Base-by-base conservation (phyloP, 2,329 filamentous ascomycete species). In the Chrysoporthe deuterocubensis region DNA sequence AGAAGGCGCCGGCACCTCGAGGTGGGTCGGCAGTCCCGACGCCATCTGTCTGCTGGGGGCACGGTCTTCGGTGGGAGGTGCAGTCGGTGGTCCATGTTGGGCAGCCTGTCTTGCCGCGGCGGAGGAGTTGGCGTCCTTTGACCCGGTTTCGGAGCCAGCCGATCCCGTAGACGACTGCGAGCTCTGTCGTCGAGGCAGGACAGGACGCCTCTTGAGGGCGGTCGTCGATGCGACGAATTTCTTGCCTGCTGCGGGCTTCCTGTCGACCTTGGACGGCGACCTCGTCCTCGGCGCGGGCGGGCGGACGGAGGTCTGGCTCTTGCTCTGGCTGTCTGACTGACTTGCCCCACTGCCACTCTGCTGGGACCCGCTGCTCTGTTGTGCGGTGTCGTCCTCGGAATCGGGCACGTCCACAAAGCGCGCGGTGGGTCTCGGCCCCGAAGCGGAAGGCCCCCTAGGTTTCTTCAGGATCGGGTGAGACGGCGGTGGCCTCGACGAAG, bases 391-490 rank as follows among this genome's bases (percentile, higher is more conserved):
- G 61, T 81, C 80, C 62, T 81, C 81, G 43, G 84, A 84, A 42
- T 80, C 81, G 43, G 82, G 82, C 1, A 87, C 86, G 18, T 85
- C 85, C 8, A 84, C 82, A 71, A 89, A 89, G n/a, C 86, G 84
- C 65, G 87, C 86, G 9, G 86, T 89, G n/a, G 85, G 86, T 26
- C 84, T 81, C 14, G 85, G 83, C 5, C 85, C 85, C 18, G 81
- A 82, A 26, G 79, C 77, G 42, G 85, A 86, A 67, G 85, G 84
- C 16, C 83, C 83, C 72, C 85, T 81, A 57, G 82, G 78, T 75
- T 89, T 89, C 74, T 89, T 89, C 68, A 89, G 74, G 64, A 89
- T 90, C 0, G 87, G 86, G 71, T 87, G 85, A 3, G 81, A 74
- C 46, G 82, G 84, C 4, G 83, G 81, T 8, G 82, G 80, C 66